Evolutionary conservation across 768 basidiomycete species (phyloP).

Genomic region (Naganishia vishniacii): DNA sequence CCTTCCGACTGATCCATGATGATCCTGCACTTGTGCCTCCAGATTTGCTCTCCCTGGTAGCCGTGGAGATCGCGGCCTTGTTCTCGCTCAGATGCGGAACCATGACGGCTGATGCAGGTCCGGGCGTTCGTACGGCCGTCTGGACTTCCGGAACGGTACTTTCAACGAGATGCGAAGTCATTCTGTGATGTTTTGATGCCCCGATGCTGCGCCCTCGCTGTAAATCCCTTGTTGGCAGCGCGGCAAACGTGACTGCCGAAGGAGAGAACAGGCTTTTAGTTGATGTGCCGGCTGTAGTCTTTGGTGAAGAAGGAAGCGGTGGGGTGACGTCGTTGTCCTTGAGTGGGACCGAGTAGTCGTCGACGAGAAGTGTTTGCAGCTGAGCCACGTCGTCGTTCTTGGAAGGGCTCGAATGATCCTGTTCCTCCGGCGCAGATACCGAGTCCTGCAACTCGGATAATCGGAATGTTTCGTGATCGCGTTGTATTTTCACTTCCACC

Average conservation of each 20-base stretch:
- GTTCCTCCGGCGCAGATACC: not conserved
- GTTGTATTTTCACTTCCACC: not conserved
- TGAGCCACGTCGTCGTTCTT: not conserved
- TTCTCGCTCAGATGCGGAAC: not conserved
- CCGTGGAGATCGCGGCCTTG: not conserved
- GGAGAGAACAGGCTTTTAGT: conserved; percentile 23
- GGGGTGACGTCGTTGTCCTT: conserved; percentile 3
- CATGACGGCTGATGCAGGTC: not conserved
- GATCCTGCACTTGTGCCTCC: conserved; percentile 13
- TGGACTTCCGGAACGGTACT: conserved; percentile 7
- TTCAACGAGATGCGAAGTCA: conserved; percentile 13
- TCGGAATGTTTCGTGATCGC: not conserved
- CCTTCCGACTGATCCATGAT: conserved; percentile 14
- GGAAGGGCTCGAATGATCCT: not conserved
- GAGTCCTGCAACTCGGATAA: not conserved
- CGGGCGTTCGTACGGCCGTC: not conserved
- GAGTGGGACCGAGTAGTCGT: conserved; percentile 12
- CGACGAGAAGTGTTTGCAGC: too few species aligned
- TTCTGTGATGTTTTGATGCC: conserved; percentile 5
- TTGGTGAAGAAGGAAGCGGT: not conserved
- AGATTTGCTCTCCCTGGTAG: conserved; percentile 13
- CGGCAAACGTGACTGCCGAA: conserved; percentile 22
- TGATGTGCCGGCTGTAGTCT: not conserved
- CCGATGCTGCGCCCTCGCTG: conserved; percentile 24
- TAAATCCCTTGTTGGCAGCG: conserved; percentile 21